phyloP scores from a whole-genome alignment of 1,284 basidiomycete genomes.

The Puccinia triticina region DNA sequence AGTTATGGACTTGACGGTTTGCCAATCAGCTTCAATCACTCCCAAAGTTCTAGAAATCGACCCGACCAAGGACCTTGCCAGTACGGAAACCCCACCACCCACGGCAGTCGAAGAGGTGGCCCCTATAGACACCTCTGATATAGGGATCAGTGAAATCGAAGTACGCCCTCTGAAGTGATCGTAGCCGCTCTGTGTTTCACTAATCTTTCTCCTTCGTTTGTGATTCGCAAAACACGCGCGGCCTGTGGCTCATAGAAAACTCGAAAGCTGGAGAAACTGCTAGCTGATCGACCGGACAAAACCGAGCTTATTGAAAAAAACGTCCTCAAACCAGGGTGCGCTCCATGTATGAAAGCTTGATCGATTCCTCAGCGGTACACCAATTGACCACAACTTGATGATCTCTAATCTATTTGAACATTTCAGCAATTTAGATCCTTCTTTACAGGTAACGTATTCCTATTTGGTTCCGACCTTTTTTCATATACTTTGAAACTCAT shows the following conservation, averaged over 20 bases:
- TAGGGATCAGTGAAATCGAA: conserved; percentile 23
- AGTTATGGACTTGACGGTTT: background rate
- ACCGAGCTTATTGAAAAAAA: conserved; percentile 72
- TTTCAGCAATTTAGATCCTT: conserved; percentile 30
- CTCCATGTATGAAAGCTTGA: background rate
- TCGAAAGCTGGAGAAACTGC: conserved; percentile 67
- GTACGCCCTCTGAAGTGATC: background rate
- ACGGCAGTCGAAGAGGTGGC: background rate
- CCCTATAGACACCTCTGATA: conserved; percentile 38
- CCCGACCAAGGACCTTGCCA: background rate
- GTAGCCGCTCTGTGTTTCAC: background rate
- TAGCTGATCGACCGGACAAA: conserved; percentile 68
- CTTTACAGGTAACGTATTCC: conserved; percentile 24
- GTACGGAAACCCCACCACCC: conserved; percentile 1
- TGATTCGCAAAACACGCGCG: too few species aligned
- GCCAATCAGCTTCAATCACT: conserved; percentile 11
- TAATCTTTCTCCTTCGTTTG: background rate
- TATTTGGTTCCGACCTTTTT: background rate
- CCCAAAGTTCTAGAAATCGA: conserved; percentile 12
- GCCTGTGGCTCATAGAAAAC: background rate
- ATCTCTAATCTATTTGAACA: conserved; percentile 53
- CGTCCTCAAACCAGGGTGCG: conserved; percentile 67
- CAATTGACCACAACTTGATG: conserved; percentile 16
- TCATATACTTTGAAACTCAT: background rate
- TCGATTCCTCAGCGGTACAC: background rate